Conservation (phyloP, 139 green algal species). For the Trebouxia sp. region DNA sequence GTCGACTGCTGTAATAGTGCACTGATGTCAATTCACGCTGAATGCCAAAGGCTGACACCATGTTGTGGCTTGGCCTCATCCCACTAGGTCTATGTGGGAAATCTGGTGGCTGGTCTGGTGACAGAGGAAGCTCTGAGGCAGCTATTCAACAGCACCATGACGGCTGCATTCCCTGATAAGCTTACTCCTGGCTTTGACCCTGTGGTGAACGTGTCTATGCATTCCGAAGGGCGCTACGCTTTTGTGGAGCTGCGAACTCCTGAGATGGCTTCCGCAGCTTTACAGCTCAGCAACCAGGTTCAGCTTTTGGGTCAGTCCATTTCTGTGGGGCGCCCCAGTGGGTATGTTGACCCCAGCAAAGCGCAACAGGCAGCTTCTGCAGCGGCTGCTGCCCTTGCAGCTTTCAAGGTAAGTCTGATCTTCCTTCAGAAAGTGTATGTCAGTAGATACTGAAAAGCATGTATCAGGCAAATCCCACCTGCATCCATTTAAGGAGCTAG, state of each 20-base stretch:
- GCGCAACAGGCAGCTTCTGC: constrained; percentile 54
- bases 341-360: constrained; percentile 83
- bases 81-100: constrained; percentile 76
- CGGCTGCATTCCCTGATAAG: constrained; percentile 64
- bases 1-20: too few relatives aligned
- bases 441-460: too few relatives aligned
- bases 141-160: constrained; percentile 82
- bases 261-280: constrained; percentile 83
- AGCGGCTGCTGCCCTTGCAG: constrained; percentile 53
- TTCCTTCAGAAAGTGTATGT: too few relatives aligned
- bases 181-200: constrained; percentile 60
- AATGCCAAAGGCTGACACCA: neutral
- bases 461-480: too few relatives aligned
- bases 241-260: constrained; percentile 87
- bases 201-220: constrained; percentile 64
- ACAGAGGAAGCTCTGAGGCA: constrained; percentile 64
- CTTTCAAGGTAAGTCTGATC: constrained; percentile 49
- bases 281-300: constrained; percentile 80
- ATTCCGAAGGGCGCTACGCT: constrained; percentile 70
- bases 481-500: too few relatives aligned
- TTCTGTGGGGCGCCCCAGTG: constrained; percentile 74
- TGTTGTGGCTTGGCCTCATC: constrained; percentile 16
- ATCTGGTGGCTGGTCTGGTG: constrained; percentile 73
- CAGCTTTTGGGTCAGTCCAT: constrained; percentile 77
- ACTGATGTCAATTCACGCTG: too few relatives aligned